phyloP scores from a whole-genome alignment of 495 filamentous ascomycete genomes.

The Durotheca rogersii region DNA sequence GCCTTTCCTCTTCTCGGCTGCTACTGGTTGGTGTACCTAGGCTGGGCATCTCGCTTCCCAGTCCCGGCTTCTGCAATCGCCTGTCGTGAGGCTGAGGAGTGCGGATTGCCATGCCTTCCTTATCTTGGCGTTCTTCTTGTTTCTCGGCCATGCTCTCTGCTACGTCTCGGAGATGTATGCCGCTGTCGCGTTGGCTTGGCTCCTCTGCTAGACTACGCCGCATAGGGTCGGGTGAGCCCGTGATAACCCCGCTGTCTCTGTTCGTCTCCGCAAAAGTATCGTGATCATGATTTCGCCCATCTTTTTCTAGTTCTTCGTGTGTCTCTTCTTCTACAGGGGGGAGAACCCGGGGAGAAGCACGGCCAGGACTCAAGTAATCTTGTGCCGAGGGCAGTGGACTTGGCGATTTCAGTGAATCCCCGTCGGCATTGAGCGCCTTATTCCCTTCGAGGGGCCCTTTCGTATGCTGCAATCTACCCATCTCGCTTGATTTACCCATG shows the following conservation, averaged over 20 bases:
- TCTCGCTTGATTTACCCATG: slow-evolving; percentile 24
- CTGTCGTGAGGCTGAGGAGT: slow-evolving; percentile 26
- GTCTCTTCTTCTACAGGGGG: slow-evolving; percentile 47
- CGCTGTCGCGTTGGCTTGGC: slow-evolving; percentile 51
- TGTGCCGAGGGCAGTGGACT: slow-evolving; percentile 22
- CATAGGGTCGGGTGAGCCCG: slow-evolving; percentile 44
- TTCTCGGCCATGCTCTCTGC: slow-evolving; percentile 20
- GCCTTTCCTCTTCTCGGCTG: slow-evolving; percentile 11
- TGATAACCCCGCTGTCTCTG: slow-evolving; percentile 51
- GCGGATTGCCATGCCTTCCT: slow-evolving; percentile 11
- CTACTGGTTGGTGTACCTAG: slow-evolving; percentile 22
- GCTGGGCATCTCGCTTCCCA: slow-evolving; percentile 30
- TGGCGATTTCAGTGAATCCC: slow-evolving; percentile 6
- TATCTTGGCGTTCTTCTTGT: slow-evolving; percentile 5
- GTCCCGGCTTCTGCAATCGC: slow-evolving; percentile 25
- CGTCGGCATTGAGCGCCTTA: slow-evolving; percentile 8
- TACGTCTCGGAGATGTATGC: slow-evolving; percentile 50
- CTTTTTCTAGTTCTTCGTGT: slow-evolving; percentile 40
- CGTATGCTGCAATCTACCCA: slow-evolving; percentile 30
- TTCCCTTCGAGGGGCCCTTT: slow-evolving; percentile 10
- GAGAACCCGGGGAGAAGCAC: slow-evolving; percentile 40
- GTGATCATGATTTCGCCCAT: slow-evolving; percentile 3
- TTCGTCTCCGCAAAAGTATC: slow-evolving; percentile 35
- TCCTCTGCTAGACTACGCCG: slow-evolving; percentile 31
- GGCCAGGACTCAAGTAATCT: slow-evolving; percentile 34